These are phyloP conservation scores for Penicillium fimorum DNA, from an alignment of 495 filamentous ascomycete species.

Conservation along the genomic window DNA sequence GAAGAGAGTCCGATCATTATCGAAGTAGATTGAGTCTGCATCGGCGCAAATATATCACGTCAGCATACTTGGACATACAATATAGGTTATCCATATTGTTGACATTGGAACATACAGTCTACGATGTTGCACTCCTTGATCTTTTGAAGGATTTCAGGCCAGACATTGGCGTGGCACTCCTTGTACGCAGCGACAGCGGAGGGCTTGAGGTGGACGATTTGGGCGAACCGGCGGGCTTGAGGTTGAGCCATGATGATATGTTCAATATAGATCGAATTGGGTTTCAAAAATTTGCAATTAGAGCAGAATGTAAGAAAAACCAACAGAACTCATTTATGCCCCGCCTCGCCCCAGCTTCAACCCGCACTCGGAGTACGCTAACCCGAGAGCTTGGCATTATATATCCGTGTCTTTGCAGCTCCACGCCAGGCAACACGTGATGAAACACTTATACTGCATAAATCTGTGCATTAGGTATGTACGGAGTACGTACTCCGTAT, in stretches of 20 bases:
- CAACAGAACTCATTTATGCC: slow-evolving; percentile 5
- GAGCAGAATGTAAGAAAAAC: not conserved
- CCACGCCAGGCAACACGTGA: too few species aligned
- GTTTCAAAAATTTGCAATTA: not conserved
- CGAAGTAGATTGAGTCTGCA: slow-evolving; percentile 70
- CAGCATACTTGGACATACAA: not conserved
- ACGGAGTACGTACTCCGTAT: too few species aligned
- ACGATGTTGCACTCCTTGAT: slow-evolving; percentile 70
- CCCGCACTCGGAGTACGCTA: slow-evolving; percentile 32
- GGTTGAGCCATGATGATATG: slow-evolving; percentile 23
- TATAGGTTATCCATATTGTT: not conserved
- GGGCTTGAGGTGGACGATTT: slow-evolving; percentile 69
- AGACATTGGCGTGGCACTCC: slow-evolving; percentile 66
- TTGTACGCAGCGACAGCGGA: slow-evolving; percentile 65
- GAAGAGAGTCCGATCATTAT: slow-evolving; percentile 62
- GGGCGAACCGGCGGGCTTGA: slow-evolving; percentile 54
- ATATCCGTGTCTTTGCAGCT: not conserved
- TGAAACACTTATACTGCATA: too few species aligned
- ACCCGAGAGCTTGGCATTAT: slow-evolving; percentile 22
- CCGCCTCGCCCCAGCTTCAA: slow-evolving; percentile 21
- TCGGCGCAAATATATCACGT: not conserved
- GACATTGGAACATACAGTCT: slow-evolving; percentile 52
- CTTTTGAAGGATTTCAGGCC: slow-evolving; percentile 71
- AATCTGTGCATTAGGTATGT: too few species aligned
- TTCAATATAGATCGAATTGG: not conserved